Base-by-base conservation (phyloP, 1,284 basidiomycete species). In the Ceratobasidium sp. region DNA sequence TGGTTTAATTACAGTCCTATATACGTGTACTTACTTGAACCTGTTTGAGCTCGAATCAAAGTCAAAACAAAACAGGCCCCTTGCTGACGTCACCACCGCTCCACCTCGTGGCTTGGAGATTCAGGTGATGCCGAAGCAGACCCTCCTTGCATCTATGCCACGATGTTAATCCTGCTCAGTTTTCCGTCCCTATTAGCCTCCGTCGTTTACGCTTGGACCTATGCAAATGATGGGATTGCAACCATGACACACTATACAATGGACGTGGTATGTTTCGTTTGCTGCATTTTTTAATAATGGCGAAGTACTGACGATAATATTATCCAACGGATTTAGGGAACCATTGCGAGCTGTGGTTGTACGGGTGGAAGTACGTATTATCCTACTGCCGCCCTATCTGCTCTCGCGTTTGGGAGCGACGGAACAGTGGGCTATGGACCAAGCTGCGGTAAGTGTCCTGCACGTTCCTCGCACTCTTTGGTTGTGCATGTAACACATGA, bases 341-440 rank as follows among this genome's bases (percentile, higher is more conserved):
- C 62, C 19, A 63, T 73, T 9, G 53, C 59, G 15, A 84, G 86
- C 0, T 89, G 88, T 78, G 92, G 92, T 72, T 94, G 93, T 80
- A 89, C 88, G 0, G 86, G 86, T 9, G 84, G 85, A 54, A 92
- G 91, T 79, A 92, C 91, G 33, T 84, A 90, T 79, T 92, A 90
- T 79, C 92, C 92, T 1, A 93, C 92, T 1, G 92, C 89, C 22
- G 93, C 93, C 8, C 82, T 94, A 77, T 91, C 86, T 75, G 89
- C 93, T 79, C 89, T 91, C 85, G 92, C 92, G 1, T 94, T 87
- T 78, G 93, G 92, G 0, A 91, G 90, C 79, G 71, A 90, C 87
- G 77, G 85, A 83, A n/a, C 71, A 1, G 71, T 54, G 48, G 86
- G 87, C n/a, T 93, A 89, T 79, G 92, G 92, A 5, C 89, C 91